Percentiles rank a stretch among this genome's conserved stretches.
Conservation (phyloP, 164 flowering plant genomes). For the Warburgia ugandensis region DNA sequence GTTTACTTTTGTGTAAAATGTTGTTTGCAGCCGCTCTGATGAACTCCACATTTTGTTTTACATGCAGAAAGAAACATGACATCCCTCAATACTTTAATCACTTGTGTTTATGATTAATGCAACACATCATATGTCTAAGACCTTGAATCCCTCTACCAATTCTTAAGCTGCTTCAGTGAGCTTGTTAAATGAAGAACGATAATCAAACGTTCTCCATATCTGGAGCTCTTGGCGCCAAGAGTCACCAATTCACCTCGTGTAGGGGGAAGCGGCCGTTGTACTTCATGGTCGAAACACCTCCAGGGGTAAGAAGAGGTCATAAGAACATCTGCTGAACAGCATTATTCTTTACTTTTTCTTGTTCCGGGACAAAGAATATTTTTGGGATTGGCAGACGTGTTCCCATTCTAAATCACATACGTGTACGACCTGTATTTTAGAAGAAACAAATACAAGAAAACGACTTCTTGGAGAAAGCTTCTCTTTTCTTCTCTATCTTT, state of each 20-base stretch:
- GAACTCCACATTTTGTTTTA: background rate
- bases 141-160: constrained; percentile 2
- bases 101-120: background rate
- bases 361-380: background rate
- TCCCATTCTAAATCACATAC: background rate
- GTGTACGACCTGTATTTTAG: background rate
- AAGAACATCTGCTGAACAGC: background rate
- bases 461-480: background rate
- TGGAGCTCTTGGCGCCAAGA: no score
- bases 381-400: background rate
- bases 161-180: no score
- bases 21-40: constrained; percentile 3
- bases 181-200: no score
- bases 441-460: background rate
- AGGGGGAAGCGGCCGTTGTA: no score
- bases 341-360: background rate
- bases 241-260: no score
- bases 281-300: no score
- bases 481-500: no score
- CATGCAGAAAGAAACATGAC: background rate
- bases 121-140: background rate
- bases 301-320: background rate
- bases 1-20: background rate
- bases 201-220: no score
- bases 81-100: background rate